These are phyloP conservation scores for Apiospora phragmitis DNA, from an alignment of 2,329 filamentous ascomycete genomes.

Conservation along the genomic window DNA sequence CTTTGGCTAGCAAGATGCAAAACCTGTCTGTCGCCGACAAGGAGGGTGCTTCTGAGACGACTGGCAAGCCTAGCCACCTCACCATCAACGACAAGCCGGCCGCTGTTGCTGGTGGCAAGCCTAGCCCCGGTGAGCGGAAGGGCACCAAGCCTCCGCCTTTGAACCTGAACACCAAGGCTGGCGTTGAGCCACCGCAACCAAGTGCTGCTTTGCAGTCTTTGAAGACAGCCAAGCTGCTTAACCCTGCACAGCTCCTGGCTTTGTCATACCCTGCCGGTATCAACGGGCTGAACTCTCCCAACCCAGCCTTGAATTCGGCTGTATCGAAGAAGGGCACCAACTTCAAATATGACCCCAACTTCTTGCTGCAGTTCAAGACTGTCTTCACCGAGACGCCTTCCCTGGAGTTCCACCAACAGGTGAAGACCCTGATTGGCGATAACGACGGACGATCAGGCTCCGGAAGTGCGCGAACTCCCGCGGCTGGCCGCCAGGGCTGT, in stretches of 20 bases:
- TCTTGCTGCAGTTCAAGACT: conserved; percentile 92
- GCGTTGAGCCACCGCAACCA: conserved; percentile 84
- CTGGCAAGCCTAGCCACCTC: conserved; percentile 53
- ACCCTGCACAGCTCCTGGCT: background rate
- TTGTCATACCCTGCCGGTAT: conserved; percentile 58
- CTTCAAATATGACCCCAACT: conserved; percentile 94
- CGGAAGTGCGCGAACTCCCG: conserved; percentile 63
- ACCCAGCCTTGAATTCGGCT: conserved; percentile 83
- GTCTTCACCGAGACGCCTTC: conserved; percentile 98
- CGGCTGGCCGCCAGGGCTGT: conserved; percentile 49
- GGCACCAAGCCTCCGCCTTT: conserved; percentile 78
- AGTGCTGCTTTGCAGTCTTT: conserved; percentile 92
- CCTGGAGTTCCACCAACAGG: conserved; percentile 85
- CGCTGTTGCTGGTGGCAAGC: conserved; percentile 49
- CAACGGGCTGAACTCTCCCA: conserved; percentile 81
- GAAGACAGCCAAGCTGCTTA: conserved; percentile 84
- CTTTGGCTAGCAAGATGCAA: conserved; percentile 43
- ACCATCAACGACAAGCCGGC: conserved; percentile 53
- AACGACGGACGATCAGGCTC: conserved; percentile 49
- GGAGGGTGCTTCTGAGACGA: conserved; percentile 45
- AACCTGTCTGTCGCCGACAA: conserved; percentile 14
- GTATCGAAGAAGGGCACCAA: conserved; percentile 77
- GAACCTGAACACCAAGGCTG: conserved; percentile 79
- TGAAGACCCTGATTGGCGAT: conserved; percentile 86
- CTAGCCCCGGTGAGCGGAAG: conserved; percentile 61